Evolutionary conservation across 2,329 filamentous ascomycete species (phyloP), one percentile per base, ranked within the genome.

Genomic region (Ascochyta pisi): DNA sequence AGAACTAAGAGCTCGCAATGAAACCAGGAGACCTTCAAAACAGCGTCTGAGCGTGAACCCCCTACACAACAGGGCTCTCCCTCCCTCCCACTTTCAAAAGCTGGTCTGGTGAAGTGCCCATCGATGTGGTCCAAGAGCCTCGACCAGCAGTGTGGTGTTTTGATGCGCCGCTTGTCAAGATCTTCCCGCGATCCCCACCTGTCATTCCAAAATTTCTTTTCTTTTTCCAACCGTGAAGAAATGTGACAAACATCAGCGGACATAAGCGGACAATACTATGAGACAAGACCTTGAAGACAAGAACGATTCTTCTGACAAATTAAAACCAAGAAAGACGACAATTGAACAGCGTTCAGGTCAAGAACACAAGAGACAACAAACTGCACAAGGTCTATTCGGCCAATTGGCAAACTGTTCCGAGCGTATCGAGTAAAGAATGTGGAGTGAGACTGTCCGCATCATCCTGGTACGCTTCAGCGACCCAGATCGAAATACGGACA

Each of bases 161-260:
- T 24, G 41, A 43, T 47, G 41, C 29, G 19, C 37, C 29, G 34
- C 39, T 44, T 34, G 43, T 49, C 38, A 46, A 35, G 52, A 54
- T 55, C 46, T 31, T 53, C 60, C 52, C 50, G 54, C 49, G 42
- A 43, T 52, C 49, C 38, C 52, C 62, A 64, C 46, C 38, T 40
- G 45, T 55, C 49, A 47, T 41, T 7, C 16, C 23, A 29, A 50
- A 53, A 50, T 23, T 39, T 39, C 24, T 44, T 24, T 35, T 40
- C 41, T 23, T 41, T 42, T 33, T 16, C 24, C 15, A 45, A 44
- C 27, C 15, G 45, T 26, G 15, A 38, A 31, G 16, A 37, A 16
- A 10, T 35, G 33, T 44, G 48, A 57, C 49, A 57, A 41, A 57
- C 15, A 19, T 12, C 16, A 33, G 19, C 54, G 35, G 49, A 57